Conservation (phyloP, 2,329 filamentous ascomycete species). For the Botryotinia convoluta region DNA sequence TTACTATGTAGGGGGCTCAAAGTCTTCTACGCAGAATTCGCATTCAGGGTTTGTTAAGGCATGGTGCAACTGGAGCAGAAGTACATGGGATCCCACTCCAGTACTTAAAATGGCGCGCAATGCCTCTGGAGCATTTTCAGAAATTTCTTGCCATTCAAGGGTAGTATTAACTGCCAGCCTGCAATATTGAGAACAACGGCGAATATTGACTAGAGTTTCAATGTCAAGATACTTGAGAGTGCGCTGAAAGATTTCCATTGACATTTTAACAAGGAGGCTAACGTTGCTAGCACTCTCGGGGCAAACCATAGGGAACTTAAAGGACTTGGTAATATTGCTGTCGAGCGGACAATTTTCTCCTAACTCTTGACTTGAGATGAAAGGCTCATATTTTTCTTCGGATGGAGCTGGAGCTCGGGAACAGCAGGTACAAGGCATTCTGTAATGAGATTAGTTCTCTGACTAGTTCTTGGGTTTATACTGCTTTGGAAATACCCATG, state of each 20-base stretch:
- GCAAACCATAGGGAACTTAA: neutral
- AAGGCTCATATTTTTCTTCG: neutral
- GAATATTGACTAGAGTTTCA: neutral
- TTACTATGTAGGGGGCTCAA: neutral
- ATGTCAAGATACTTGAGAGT: conserved; percentile 5
- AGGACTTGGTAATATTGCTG: neutral
- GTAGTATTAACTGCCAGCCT: neutral
- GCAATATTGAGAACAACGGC: conserved; percentile 3
- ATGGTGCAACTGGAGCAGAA: neutral
- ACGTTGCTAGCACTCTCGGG: neutral
- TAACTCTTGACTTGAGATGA: neutral
- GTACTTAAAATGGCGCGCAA: neutral
- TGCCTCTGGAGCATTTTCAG: neutral
- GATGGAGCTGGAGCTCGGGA: neutral
- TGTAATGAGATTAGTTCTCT: neutral
- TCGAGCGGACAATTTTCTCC: neutral
- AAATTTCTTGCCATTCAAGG: neutral
- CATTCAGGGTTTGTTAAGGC: conserved; percentile 9
- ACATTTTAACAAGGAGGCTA: neutral
- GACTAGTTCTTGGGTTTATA: neutral
- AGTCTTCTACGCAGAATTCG: neutral
- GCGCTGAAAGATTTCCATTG: conserved; percentile 3
- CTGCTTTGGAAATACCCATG: too few species aligned
- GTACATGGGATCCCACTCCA: neutral
- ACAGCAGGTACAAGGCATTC: conserved; percentile 4